These are phyloP conservation scores for Dactylonectria estremocensis DNA, from an alignment of 2,329 filamentous ascomycete genomes.

Conservation along the genomic window DNA sequence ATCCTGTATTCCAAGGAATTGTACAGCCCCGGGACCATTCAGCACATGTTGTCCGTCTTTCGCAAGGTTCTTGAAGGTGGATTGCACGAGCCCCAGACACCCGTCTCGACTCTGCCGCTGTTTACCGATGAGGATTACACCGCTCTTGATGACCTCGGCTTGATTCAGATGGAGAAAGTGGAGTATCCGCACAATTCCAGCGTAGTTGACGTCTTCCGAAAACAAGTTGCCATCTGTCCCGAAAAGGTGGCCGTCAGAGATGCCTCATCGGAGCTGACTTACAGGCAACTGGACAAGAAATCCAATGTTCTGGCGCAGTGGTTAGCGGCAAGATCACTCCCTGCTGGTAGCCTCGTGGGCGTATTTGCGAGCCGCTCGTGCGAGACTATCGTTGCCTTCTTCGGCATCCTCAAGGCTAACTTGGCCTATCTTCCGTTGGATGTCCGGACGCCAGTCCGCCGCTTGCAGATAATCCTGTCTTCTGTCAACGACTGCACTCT, in stretches of 20 bases:
- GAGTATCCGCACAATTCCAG: slow-evolving; percentile 40
- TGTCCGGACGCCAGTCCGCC: slow-evolving; percentile 23
- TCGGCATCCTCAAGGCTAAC: slow-evolving; percentile 37
- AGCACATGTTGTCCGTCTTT: slow-evolving; percentile 36
- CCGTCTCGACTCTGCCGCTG: slow-evolving; percentile 20
- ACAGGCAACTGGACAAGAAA: slow-evolving; percentile 35
- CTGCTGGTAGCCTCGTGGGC: slow-evolving; percentile 23
- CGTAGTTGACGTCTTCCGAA: slow-evolving; percentile 44
- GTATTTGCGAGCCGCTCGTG: slow-evolving; percentile 29
- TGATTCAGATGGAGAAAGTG: slow-evolving; percentile 31
- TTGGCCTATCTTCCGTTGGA: slow-evolving; percentile 40
- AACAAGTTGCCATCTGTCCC: slow-evolving; percentile 35
- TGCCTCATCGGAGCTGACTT: slow-evolving; percentile 32
- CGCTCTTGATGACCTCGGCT: slow-evolving; percentile 30
- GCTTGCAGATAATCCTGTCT: slow-evolving; percentile 30
- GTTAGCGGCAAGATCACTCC: background rate
- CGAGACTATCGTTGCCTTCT: slow-evolving; percentile 27
- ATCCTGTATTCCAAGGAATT: slow-evolving; percentile 42
- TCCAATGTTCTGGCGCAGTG: slow-evolving; percentile 30
- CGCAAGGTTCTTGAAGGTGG: slow-evolving; percentile 32
- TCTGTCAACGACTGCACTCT: slow-evolving; percentile 12
- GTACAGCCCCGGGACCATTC: slow-evolving; percentile 39
- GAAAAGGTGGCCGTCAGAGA: slow-evolving; percentile 40
- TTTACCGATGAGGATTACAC: slow-evolving; percentile 7
- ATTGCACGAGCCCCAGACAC: slow-evolving; percentile 19